phyloP scores from a whole-genome alignment of 306 rosid species.

The Cucumis melo region DNA sequence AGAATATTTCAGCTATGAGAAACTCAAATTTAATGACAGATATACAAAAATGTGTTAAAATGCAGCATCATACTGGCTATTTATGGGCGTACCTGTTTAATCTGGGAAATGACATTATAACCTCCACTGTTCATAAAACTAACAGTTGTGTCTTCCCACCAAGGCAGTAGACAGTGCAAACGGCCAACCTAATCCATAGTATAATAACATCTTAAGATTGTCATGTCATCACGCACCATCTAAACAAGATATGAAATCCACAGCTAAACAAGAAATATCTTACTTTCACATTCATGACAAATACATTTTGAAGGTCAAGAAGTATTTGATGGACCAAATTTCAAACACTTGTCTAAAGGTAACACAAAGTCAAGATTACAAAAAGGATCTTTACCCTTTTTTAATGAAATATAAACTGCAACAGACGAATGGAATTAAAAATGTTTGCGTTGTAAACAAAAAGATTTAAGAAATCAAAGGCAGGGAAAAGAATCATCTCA shows the following conservation, averaged over 20 bases:
- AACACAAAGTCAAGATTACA: not conserved
- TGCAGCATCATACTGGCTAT: not conserved
- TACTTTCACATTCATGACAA: not conserved
- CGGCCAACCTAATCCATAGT: constrained; percentile 32
- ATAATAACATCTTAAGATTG: not conserved
- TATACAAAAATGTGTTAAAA: not conserved
- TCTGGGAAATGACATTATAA: constrained; percentile 27
- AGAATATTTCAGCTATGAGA: not conserved
- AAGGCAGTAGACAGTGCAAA: constrained; percentile 40
- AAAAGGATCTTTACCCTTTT: not conserved
- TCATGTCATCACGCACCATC: not conserved
- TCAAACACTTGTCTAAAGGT: not conserved
- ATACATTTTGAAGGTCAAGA: not conserved
- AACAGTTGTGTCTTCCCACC: constrained; percentile 46
- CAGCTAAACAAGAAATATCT: not conserved
- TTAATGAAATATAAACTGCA: not conserved
- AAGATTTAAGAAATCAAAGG: not conserved
- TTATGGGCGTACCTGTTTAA: constrained; percentile 25
- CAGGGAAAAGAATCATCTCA: not conserved
- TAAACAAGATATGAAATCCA: not conserved
- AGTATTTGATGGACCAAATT: not conserved
- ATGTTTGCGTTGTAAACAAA: not conserved
- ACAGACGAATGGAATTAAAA: not conserved
- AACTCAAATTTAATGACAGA: not conserved
- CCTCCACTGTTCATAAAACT: constrained; percentile 39